Evolutionary conservation across 305 asterid genomes (phyloP).

Genomic region (Solanum chacoense): DNA sequence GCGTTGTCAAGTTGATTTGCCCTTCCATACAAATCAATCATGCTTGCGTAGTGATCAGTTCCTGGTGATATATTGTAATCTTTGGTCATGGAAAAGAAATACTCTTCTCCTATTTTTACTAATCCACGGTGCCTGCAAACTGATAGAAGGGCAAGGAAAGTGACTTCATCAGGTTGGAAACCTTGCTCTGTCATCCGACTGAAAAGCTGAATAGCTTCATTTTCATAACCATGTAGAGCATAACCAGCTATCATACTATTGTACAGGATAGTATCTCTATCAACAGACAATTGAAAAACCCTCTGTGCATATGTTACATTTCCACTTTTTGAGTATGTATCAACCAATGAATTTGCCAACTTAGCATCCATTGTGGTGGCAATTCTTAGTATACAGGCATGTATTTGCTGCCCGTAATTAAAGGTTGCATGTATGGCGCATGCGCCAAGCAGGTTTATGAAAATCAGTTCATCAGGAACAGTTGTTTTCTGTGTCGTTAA

Average conservation of each 20-base stretch:
- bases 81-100: constrained; percentile 47
- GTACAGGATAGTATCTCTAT: constrained; percentile 47
- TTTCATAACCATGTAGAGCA: constrained; percentile 72
- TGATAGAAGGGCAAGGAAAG: constrained; percentile 67
- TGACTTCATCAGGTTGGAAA: constrained; percentile 55
- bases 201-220: constrained; percentile 45
- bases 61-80: constrained; percentile 50
- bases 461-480: constrained; percentile 39
- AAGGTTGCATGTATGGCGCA: constrained; percentile 45
- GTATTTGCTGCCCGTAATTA: constrained; percentile 69
- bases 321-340: constrained; percentile 86
- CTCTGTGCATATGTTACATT: constrained; percentile 36
- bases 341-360: constrained; percentile 45
- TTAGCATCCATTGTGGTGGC: constrained; percentile 42
- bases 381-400: constrained; percentile 43
- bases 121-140: constrained; percentile 76
- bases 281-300: constrained; percentile 25
- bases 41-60: constrained; percentile 77
- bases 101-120: constrained; percentile 52
- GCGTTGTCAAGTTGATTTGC: constrained; percentile 67
- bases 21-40: constrained; percentile 88
- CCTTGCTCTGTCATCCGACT: constrained; percentile 42
- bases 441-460: constrained; percentile 55
- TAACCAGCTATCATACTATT: constrained; percentile 74
- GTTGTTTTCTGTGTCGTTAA: constrained; percentile 18